Evolutionary conservation across 352 stramenopile genomes (phyloP).

Genomic region (Pythium grandisporangium): DNA sequence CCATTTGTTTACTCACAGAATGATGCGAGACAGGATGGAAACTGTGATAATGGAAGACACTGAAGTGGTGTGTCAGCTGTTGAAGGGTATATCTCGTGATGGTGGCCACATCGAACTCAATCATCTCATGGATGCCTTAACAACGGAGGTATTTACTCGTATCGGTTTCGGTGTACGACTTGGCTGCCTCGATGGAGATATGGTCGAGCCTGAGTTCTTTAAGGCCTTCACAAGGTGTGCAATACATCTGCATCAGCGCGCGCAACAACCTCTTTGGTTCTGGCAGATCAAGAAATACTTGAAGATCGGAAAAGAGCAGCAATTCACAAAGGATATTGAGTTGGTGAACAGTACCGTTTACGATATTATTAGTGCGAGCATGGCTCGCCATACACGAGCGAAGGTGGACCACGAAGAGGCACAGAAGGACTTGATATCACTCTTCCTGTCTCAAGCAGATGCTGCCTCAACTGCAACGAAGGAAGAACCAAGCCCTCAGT

Average conservation of each 20-base stretch:
- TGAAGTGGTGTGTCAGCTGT: conserved; percentile 18
- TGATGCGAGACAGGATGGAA: conserved; percentile 48
- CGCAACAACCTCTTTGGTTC: conserved; percentile 14
- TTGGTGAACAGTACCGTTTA: conserved; percentile 15
- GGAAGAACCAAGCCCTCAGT: conserved; percentile 7
- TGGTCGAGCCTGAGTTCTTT: conserved; percentile 17
- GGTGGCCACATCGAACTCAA: conserved; percentile 30
- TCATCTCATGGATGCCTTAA: conserved; percentile 40
- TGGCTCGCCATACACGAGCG: conserved; percentile 3
- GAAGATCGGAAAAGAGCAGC: conserved; percentile 13
- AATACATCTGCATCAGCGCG: conserved; percentile 12
- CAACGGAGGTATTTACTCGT: conserved; percentile 63
- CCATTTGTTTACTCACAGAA: conserved; percentile 77
- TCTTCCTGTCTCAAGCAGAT: conserved; percentile 22
- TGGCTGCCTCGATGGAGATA: conserved; percentile 23
- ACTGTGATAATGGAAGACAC: conserved; percentile 32
- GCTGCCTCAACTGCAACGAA: conserved; percentile 9
- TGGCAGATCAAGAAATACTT: conserved; percentile 18
- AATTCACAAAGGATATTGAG: conserved; percentile 13
- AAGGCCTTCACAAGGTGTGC: conserved; percentile 11
- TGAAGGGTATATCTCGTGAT: conserved; percentile 8
- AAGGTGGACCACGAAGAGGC: not conserved
- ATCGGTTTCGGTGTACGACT: conserved; percentile 67
- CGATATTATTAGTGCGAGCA: conserved; percentile 16
- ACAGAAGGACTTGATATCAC: conserved; percentile 27